Evolutionary conservation across 2,329 filamentous ascomycete species (phyloP).

Genomic region (Akanthomyces muscarius): DNA sequence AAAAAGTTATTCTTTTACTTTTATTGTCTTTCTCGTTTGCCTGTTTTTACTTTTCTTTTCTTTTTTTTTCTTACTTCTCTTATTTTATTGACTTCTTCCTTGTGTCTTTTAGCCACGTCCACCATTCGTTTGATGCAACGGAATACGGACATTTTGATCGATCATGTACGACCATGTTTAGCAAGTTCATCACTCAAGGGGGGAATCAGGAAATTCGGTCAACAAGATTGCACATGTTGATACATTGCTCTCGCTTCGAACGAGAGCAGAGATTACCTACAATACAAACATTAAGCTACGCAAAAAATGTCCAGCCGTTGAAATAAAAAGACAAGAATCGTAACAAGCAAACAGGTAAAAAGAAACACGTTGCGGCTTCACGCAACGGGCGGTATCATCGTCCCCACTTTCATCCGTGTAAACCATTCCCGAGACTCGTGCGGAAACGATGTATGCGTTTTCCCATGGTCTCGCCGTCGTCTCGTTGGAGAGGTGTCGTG

Average conservation of each 20-base stretch:
- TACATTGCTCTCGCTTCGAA: conserved; percentile 2
- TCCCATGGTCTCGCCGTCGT: neutral
- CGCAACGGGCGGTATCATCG: conserved; percentile 22
- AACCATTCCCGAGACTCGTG: conserved; percentile 5
- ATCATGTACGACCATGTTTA: too few species aligned
- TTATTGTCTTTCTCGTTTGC: too few species aligned
- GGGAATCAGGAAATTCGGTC: neutral
- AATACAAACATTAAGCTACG: conserved; percentile 17
- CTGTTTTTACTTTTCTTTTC: neutral
- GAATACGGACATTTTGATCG: too few species aligned
- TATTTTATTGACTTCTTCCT: neutral
- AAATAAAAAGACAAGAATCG: neutral
- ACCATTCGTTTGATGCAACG: too few species aligned
- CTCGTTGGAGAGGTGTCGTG: conserved; percentile 4
- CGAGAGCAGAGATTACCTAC: conserved; percentile 4
- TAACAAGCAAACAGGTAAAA: conserved; percentile 8
- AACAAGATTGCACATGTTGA: conserved; percentile 8
- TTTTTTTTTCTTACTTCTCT: neutral
- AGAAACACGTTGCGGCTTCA: conserved; percentile 14
- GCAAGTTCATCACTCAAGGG: too few species aligned
- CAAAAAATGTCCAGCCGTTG: conserved; percentile 12
- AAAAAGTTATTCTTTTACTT: neutral
- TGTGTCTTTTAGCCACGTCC: neutral
- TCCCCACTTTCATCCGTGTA: neutral
- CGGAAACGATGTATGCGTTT: conserved; percentile 7